Base-by-base conservation (phyloP, 371 early-diverging fungal genomes). In the Parasitella parasitica region DNA sequence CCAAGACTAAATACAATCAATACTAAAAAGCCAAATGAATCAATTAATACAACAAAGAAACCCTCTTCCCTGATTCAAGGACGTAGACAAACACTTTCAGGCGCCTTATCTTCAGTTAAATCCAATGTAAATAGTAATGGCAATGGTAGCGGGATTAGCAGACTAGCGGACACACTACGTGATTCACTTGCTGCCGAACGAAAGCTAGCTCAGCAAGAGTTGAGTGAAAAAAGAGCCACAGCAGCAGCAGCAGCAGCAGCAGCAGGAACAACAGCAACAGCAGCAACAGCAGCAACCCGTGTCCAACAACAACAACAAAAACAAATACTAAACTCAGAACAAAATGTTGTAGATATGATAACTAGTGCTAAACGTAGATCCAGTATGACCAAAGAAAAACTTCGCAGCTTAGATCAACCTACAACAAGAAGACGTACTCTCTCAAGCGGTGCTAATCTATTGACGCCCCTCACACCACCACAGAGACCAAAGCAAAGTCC, bases 171-270 rank as follows among this genome's bases (percentile, higher is more conserved):
- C 54, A 69, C 64, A 11, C 53, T 74, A 57, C 70, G 75, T 54
- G 70, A 77, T 55, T 64, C 75, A 24, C 57, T 77, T 18, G 63
- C 66, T 38, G 64, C 57, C 38, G 75, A 75, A 64, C 67, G 72
- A 43, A 61, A 48, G 54, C 32, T 60, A n/a, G 71, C 68, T n/a
- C 61, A 61, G 50, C 64, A 69, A 62, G 77, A 69, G 28, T 63
- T 71, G 60, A 39, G 28, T 18, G 70, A 63, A 39, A 48, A 64
- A 30, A 30, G 30, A 30, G 34, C 34, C 2, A 38, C 51, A 16
- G n/a, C 59, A 34, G 32, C 41, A 15, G n/a, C n/a, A n/a, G n/a
- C 59, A 39, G 41, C 59, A 50, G 30, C 59, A 50, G 30, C 51
- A 50, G 30, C 28, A 30, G 16, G n/a, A 50, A 50, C 41, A 57